Percentiles rank a stretch among this genome's conserved stretches.
These are phyloP conservation scores for Senna tora DNA, from an alignment of 306 rosid species.

Conservation along the genomic window DNA sequence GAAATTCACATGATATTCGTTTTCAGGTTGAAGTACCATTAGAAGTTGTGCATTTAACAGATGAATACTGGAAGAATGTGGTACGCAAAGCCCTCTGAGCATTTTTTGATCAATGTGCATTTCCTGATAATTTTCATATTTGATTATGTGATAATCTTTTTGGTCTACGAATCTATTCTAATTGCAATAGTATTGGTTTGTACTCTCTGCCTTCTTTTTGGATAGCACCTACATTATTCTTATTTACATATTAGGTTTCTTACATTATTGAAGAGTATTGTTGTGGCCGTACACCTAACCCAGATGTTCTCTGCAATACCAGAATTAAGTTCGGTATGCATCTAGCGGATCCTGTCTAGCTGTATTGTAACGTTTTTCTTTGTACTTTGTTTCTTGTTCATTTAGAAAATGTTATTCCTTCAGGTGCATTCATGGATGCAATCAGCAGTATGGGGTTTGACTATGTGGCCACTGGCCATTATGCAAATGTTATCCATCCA, in stretches of 20 bases:
- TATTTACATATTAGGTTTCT: slow-evolving; percentile 76
- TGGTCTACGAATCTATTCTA: slow-evolving; percentile 4
- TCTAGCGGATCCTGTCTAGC: slow-evolving; percentile 23
- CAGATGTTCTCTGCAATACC: slow-evolving; percentile 93
- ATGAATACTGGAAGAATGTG: slow-evolving; percentile 94
- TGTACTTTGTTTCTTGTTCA: not conserved
- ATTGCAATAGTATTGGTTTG: slow-evolving; percentile 15
- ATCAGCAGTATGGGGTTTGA: slow-evolving; percentile 74
- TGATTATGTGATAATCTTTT: not conserved
- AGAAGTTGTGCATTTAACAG: slow-evolving; percentile 91
- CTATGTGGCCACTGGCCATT: slow-evolving; percentile 94
- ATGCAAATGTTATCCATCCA: slow-evolving; percentile 82
- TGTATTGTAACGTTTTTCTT: not conserved
- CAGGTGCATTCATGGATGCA: slow-evolving; percentile 98
- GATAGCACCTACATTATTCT: slow-evolving; percentile 28
- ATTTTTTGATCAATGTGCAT: not conserved
- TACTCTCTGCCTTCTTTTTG: not conserved
- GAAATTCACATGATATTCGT: slow-evolving; percentile 20
- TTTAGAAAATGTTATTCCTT: slow-evolving; percentile 5
- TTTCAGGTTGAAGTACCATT: slow-evolving; percentile 77
- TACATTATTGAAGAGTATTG: slow-evolving; percentile 85
- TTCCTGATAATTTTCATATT: slow-evolving; percentile 1
- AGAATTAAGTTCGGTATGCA: slow-evolving; percentile 90
- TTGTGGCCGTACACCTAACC: slow-evolving; percentile 93
- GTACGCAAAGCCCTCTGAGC: slow-evolving; percentile 44